Base-by-base conservation (phyloP, 2,329 filamentous ascomycete species). In the Aspergillus aculeatus region DNA sequence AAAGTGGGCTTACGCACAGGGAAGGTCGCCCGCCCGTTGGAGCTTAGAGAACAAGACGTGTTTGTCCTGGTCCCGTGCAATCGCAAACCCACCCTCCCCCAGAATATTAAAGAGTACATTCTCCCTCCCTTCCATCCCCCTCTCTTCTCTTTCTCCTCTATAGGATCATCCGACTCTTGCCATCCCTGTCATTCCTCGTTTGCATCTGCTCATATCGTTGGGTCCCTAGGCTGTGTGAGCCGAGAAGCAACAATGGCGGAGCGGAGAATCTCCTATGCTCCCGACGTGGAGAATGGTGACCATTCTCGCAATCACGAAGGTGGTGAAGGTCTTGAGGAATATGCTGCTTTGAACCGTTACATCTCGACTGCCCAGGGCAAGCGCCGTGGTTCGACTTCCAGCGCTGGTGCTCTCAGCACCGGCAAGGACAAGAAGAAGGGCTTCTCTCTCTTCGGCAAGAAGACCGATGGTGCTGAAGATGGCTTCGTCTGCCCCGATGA, bases 361-460 rank as follows among this genome's bases (percentile, higher is more conserved):
- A 88, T 89, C 74, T 86, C 85, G 65, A 86, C 84, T 71, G 88
- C 88, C 76, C 83, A 82, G 68, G 85, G 87, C 75, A 81, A 73
- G 63, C 75, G 84, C 60, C 83, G 84, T 71, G 79, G 80, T 56
- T 77, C 76, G 48, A 80, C 78, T 16, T 78, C 76, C 14, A 74
- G 73, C 51, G 78, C 60, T 50, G 80, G 75, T 41, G 78, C 77
- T 61, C 75, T 73, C 50, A 79, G 75, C 59, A 69, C 75, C 44
- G 75, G 73, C 19, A 72, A 66, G 58, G 2, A 35, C 1, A 76
- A 76, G 70, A 85, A 84, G 77, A 80, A 79, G 69, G 80, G 82
- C 78, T 88, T 82, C 81, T 79, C 83, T 72, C 84, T 86, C 75
- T 86, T 85, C 54, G 66, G 60, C 41, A 75, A 75, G 14, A 64